Conservation (phyloP, 73 alveolate species). For the Blepharisma japonicum region DNA sequence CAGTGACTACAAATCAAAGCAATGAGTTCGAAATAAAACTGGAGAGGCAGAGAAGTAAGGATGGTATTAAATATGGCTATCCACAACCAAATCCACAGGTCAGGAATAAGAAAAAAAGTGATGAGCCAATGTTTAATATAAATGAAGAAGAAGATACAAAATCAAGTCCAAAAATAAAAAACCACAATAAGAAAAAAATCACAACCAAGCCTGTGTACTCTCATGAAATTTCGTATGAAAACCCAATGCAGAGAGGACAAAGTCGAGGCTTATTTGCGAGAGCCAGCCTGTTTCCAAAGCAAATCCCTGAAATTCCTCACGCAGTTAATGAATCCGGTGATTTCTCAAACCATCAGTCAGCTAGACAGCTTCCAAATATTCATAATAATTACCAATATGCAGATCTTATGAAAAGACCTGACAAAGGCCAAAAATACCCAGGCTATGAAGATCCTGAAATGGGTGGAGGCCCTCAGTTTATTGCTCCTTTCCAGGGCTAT, state of each 20-base stretch:
- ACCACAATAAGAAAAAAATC: background rate
- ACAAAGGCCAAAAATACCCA: background rate
- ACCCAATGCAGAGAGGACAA: background rate
- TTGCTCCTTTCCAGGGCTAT: background rate
- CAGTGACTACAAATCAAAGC: background rate
- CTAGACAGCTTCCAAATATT: conserved; percentile 27
- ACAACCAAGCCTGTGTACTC: background rate
- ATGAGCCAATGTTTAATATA: conserved; percentile 18
- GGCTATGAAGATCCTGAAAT: background rate
- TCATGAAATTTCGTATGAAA: conserved; percentile 3
- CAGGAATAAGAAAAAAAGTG: background rate
- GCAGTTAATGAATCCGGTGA: background rate
- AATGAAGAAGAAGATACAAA: conserved; percentile 17
- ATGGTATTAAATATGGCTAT: background rate
- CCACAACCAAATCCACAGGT: background rate
- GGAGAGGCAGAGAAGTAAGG: conserved; percentile 21
- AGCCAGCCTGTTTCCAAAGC: background rate
- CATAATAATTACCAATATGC: conserved; percentile 7
- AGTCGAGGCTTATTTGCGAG: conserved; percentile 20
- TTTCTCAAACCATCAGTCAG: conserved; percentile 22
- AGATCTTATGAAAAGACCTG: conserved; percentile 2
- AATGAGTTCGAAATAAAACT: background rate
- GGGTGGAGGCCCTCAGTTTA: conserved; percentile 11
- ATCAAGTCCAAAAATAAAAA: background rate
- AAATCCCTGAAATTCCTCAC: background rate